Percentiles rank a stretch among this genome's conserved stretches.
Conservation (phyloP, 225 moss, liverwort and hornwort species). For the Polytrichum commune region DNA sequence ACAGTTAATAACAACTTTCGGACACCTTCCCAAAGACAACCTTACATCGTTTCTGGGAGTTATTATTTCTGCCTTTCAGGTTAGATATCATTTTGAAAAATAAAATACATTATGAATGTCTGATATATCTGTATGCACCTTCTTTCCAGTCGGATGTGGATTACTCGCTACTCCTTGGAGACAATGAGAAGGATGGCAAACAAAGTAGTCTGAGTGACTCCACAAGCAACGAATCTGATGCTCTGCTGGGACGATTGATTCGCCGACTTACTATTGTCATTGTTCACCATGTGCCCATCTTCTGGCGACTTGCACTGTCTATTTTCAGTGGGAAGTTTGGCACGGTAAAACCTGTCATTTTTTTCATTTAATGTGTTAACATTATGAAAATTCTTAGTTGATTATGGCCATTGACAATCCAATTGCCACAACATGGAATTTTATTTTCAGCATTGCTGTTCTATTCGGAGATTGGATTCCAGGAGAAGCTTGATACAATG, state of each 20-base stretch:
- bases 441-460: too few relatives aligned
- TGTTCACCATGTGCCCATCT: constrained; percentile 85
- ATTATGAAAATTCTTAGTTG: too few relatives aligned
- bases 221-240: constrained; percentile 86
- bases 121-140: neutral
- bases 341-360: constrained; percentile 33
- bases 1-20: too few relatives aligned
- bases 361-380: too few relatives aligned
- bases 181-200: constrained; percentile 77
- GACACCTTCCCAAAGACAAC: too few relatives aligned
- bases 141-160: constrained; percentile 76
- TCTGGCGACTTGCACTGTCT: constrained; percentile 85
- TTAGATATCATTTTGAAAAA: too few relatives aligned
- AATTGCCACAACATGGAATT: too few relatives aligned
- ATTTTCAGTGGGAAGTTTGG: constrained; percentile 94
- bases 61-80: too few relatives aligned
- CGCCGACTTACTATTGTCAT: constrained; percentile 87
- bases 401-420: too few relatives aligned
- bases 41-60: too few relatives aligned
- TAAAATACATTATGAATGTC: too few relatives aligned
- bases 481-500: neutral
- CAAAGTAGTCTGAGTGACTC: constrained; percentile 55
- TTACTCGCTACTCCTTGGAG: constrained; percentile 84
- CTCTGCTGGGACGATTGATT: constrained; percentile 83
- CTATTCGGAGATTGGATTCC: too few relatives aligned